Conservation (phyloP, 495 filamentous ascomycete genomes). For the Neurospora sp. region DNA sequence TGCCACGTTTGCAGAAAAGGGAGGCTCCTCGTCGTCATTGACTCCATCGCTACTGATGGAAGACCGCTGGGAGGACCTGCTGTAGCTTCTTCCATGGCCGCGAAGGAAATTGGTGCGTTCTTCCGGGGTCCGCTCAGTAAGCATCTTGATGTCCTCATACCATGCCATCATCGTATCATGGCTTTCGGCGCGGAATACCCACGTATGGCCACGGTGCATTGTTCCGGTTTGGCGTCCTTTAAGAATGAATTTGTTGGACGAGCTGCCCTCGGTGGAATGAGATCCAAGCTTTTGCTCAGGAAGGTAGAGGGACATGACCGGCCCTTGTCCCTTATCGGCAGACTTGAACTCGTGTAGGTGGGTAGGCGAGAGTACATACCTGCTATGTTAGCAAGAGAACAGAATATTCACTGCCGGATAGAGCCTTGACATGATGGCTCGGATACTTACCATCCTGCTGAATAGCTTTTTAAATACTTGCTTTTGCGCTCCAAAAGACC, state of each 20-base stretch:
- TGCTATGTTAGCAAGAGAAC: slow-evolving; percentile 33
- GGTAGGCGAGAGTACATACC: slow-evolving; percentile 94
- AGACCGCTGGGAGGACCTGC: slow-evolving; percentile 54
- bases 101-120: slow-evolving; percentile 81
- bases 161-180: slow-evolving; percentile 95
- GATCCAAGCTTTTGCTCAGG: slow-evolving; percentile 92
- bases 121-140: slow-evolving; percentile 83
- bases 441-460: slow-evolving; percentile 75
- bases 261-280: slow-evolving; percentile 71
- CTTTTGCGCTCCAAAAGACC: slow-evolving; percentile 94
- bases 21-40: slow-evolving; percentile 77
- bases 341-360: slow-evolving; percentile 98
- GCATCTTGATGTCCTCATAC: slow-evolving; percentile 82
- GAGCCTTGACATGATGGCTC: background rate
- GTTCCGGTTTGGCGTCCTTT: slow-evolving; percentile 89
- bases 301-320: slow-evolving; percentile 92
- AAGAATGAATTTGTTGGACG: slow-evolving; percentile 96
- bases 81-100: slow-evolving; percentile 63
- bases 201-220: slow-evolving; percentile 92
- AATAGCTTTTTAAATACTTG: slow-evolving; percentile 98
- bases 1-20: slow-evolving; percentile 53
- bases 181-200: slow-evolving; percentile 94
- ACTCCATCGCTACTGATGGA: slow-evolving; percentile 61
- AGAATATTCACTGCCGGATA: background rate
- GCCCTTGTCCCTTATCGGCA: slow-evolving; percentile 53